These are phyloP conservation scores for Didymella lethalis DNA, from an alignment of 2,329 filamentous ascomycete species.

Conservation along the genomic window DNA sequence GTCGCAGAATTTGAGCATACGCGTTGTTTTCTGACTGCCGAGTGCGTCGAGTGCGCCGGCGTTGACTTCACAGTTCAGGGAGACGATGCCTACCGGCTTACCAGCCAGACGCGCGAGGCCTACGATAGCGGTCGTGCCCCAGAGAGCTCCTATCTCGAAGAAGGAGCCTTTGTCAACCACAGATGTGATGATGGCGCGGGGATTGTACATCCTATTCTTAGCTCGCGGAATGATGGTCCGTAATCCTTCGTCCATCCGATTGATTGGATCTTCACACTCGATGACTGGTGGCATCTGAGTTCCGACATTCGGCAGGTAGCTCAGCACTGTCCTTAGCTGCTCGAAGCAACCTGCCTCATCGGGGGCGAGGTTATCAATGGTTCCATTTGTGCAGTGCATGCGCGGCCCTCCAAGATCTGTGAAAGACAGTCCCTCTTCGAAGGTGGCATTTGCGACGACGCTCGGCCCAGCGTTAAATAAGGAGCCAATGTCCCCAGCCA, in stretches of 20 bases:
- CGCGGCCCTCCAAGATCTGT: slow-evolving; percentile 67
- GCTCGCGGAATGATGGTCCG: slow-evolving; percentile 65
- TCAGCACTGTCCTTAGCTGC: slow-evolving; percentile 65
- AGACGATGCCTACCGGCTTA: slow-evolving; percentile 65
- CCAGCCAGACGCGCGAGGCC: slow-evolving; percentile 67
- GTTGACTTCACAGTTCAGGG: slow-evolving; percentile 66
- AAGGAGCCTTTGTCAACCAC: slow-evolving; percentile 65
- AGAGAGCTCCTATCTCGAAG: slow-evolving; percentile 70
- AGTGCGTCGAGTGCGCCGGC: slow-evolving; percentile 68
- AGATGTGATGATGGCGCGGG: slow-evolving; percentile 63
- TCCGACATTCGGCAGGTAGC: slow-evolving; percentile 66
- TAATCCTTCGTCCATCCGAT: slow-evolving; percentile 59
- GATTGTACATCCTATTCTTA: slow-evolving; percentile 67
- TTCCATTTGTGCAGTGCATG: slow-evolving; percentile 71
- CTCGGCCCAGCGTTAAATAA: slow-evolving; percentile 71
- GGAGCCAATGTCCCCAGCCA: slow-evolving; percentile 68
- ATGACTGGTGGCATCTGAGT: slow-evolving; percentile 62
- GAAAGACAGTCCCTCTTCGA: slow-evolving; percentile 68
- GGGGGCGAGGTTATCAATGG: slow-evolving; percentile 69
- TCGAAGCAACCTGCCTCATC: slow-evolving; percentile 69
- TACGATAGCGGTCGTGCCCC: slow-evolving; percentile 68
- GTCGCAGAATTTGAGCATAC: slow-evolving; percentile 69
- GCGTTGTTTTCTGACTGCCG: slow-evolving; percentile 67
- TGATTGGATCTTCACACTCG: slow-evolving; percentile 57
- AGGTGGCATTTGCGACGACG: slow-evolving; percentile 69